Conservation (phyloP, 768 basidiomycete species). For the Lactifluus piperatus region DNA sequence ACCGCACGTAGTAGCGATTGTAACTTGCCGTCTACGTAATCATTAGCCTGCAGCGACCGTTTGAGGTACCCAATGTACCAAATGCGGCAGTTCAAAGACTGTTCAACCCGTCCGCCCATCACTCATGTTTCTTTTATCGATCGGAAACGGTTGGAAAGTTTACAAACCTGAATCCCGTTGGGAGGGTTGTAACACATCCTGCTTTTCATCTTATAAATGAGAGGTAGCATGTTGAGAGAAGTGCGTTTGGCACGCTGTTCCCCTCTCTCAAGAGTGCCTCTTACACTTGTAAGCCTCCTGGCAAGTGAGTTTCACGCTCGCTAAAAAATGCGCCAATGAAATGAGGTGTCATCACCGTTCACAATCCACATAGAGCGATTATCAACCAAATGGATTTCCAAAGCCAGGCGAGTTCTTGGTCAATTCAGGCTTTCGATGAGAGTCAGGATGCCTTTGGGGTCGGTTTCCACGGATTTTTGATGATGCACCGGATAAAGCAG, state of each 20-base stretch:
- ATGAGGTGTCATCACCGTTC: neutral
- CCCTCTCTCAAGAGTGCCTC: slow-evolving; percentile 9
- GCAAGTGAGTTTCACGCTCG: slow-evolving; percentile 9
- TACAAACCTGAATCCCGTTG: slow-evolving; percentile 11
- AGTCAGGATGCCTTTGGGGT: slow-evolving; percentile 8
- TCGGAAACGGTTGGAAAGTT: slow-evolving; percentile 11
- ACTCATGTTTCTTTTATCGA: slow-evolving; percentile 3
- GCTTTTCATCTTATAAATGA: slow-evolving; percentile 16
- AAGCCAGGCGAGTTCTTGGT: slow-evolving; percentile 1
- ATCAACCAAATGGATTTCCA: slow-evolving; percentile 3
- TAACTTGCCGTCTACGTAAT: slow-evolving; percentile 17
- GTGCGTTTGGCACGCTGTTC: slow-evolving; percentile 9
- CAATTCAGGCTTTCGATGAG: neutral
- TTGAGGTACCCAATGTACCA: slow-evolving; percentile 3
- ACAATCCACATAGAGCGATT: neutral
- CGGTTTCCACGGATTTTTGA: neutral
- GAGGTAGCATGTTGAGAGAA: slow-evolving; percentile 6
- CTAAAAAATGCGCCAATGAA: slow-evolving; percentile 1
- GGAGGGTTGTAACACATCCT: slow-evolving; percentile 6
- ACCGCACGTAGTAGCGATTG: slow-evolving; percentile 14
- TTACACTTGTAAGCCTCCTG: neutral
- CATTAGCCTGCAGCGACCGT: slow-evolving; percentile 8
- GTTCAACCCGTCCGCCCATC: neutral
- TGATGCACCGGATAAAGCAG: neutral
- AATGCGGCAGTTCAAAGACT: slow-evolving; percentile 9